Base-by-base conservation (phyloP, 202 grass and related monocot species). In the Panicum hallii region DNA sequence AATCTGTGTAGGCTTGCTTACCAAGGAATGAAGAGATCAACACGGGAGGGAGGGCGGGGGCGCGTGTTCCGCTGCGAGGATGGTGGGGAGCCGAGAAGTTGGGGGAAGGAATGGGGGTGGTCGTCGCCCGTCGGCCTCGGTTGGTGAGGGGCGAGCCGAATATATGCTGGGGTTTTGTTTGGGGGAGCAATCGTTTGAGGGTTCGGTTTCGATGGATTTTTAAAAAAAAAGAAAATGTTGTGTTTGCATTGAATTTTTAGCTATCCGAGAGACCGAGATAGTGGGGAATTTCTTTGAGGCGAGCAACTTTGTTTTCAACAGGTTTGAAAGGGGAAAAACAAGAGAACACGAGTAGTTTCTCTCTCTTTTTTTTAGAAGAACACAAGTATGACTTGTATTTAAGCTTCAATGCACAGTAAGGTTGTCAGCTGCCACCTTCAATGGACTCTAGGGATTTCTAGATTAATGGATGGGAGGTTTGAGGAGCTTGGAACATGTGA, bases 111-210 rank as follows among this genome's bases (percentile, higher is more conserved):
- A 80, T 80, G 63, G 48, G 48, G 64, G 49, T 16, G 38, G 78
- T 76, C 73, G 78, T 38, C 43, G 42, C 14, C 44, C 43, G 76
- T 47, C 62, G 63, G 11, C 7, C 66, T 57, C 38, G 52, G 65
- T 81, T 44, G 79, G 52, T 71, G 66, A 70, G 79, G 34, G 50
- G 50, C 79, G 34, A 81, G 38, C 50, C 49, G 38, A 81, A 81
- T 81, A 44, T 81, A 80, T 81, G 56, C 32, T 14, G 46, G 11
- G 28, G 56, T 9, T 26, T 38, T 38, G 36, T 38, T 38, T 38
- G 36, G 3, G 36, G 36, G 36, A 38, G 36, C 36, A 38, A 38
- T 38, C 36, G 36, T 38, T 38, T 38, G 36, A 38, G 36, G 34
- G 36, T 38, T 67, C 22, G 7, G 20, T 66, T 40, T 19, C 4